Evolutionary conservation across 768 basidiomycete species (phyloP), one percentile per base, ranked within the genome.

Genomic region (Boletus reticulatus): DNA sequence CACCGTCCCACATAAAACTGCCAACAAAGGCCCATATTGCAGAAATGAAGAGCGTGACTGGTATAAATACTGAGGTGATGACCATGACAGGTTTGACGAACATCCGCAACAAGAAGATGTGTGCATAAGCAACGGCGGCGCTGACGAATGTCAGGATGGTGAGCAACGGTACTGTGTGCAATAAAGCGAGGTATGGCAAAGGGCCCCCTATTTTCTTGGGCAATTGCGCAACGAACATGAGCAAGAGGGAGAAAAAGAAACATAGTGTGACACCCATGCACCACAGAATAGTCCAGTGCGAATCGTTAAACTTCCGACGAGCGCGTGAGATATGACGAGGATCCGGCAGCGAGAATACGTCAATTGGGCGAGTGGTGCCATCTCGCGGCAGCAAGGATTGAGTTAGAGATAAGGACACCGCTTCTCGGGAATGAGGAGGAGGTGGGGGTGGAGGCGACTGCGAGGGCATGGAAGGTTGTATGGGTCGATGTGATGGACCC

Each of bases 21-120:
- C 89, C 90, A 14, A 86, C 76, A 69, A 93, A 92, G 1, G 90
- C 89, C 83, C 90, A 91, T 24, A 91, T 61, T 8, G 89, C 83
- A 41, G 87, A 90, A 47, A 90, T 76, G 64, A 89, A 79, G 57
- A 93, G 75, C 0, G 86, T 85, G 27, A 80, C 80, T 39, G 92
- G 90, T 46, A 90, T 83, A 63, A 88, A 88, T 27, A 93, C 76
- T 17, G 85, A 84, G 0, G 89, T 92, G 22, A 79, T 80, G 37
- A 92, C 72, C 77, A 96, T 85, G 48, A 92, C 88, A 17, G 94
- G 93, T 53, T 86, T 83, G 54, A 92, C 88, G 62, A 94, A 93
- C 56, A 91, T 78, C 55, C 86, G 84, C 48, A 96, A 73, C 41
- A 95, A 78, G 59, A 85, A 79, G 42, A 92, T 83, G 67, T 92